These are phyloP conservation scores for Escallonia rubra DNA, from an alignment of 129 eudicot genomes.

Conservation along the genomic window DNA sequence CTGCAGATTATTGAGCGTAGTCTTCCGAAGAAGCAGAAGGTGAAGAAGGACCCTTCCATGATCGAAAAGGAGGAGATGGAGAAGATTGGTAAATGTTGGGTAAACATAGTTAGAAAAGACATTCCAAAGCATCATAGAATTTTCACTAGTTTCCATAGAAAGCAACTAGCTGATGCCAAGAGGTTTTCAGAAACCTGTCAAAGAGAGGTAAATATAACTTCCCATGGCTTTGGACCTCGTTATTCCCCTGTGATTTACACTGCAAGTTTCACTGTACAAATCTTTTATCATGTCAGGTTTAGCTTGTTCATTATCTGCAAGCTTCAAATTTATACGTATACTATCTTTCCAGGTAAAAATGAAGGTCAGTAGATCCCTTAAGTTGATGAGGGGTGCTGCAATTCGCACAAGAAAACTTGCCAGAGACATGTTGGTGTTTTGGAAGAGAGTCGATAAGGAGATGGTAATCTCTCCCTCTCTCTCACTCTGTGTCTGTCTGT, in stretches of 20 bases:
- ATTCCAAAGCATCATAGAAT: constrained; percentile 78
- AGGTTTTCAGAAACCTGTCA: constrained; percentile 88
- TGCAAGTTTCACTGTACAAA: constrained; percentile 9
- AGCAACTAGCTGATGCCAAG: constrained; percentile 85
- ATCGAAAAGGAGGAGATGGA: constrained; percentile 90
- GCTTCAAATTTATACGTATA: constrained; percentile 1
- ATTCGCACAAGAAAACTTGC: constrained; percentile 90
- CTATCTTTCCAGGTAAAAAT: constrained; percentile 65
- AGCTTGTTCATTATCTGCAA: constrained; percentile 5
- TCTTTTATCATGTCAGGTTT: background rate
- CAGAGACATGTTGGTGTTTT: constrained; percentile 90
- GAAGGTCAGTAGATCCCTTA: constrained; percentile 94
- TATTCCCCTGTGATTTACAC: constrained; percentile 1
- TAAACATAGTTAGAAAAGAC: constrained; percentile 79
- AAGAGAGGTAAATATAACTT: constrained; percentile 62
- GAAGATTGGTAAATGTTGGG: constrained; percentile 78
- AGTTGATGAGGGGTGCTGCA: constrained; percentile 89
- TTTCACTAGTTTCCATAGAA: constrained; percentile 64
- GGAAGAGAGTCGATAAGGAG: constrained; percentile 97
- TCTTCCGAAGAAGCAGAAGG: constrained; percentile 65
- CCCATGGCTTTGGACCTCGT: background rate
- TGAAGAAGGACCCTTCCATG: constrained; percentile 60
- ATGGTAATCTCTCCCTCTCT: constrained; percentile 60
- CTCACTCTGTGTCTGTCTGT: too few species aligned
- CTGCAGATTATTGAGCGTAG: constrained; percentile 90